Evolutionary conservation across 257 asterid genomes (phyloP), one percentile per base, ranked within the genome.

Genomic region (Solanum pinnatisectum): DNA sequence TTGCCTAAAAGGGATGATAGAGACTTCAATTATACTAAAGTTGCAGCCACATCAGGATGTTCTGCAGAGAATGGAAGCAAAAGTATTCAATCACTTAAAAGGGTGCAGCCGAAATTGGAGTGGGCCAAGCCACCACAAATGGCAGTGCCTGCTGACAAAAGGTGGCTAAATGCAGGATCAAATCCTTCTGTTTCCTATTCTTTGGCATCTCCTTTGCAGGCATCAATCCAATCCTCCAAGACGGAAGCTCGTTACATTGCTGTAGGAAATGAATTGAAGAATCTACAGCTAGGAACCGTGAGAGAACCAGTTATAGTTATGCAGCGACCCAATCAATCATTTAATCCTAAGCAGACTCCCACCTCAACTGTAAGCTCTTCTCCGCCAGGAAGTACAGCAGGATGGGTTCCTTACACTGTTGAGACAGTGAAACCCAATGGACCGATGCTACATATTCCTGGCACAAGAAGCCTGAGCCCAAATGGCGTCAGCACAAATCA

Each of bases 11-110:
- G 92, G 90, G 98, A 95, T 63, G 98, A 95, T 23, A 95, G 88
- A 84, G 98, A 94, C 90, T 96, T 96, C 86, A 94, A 94, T 83
- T 95, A 94, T 87, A 89, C 96, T 85, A 96, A 93, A 91, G 82
- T 65, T 92, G 89, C 93, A 73, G 90, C 52, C 85, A 60, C 93
- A 84, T 83, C 88, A 60, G 96, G 91, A 77, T 85, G 95, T 70
- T 81, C 94, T 11, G 74, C 87, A 59, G 99, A 96, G 93, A 86
- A 93, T 40, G 94, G 92, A 84, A 89, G 92, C 76, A 93, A 92
- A 89, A 93, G 85, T 84, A 89, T 90, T 27, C 96, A 91, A 84
- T 79, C 92, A 46, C 46, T 90, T 88, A 95, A 94, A 90, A 94
- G 92, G 89, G 88, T 91, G 35, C 96, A 92, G 74, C 92, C 93